Conservation (phyloP, 169 alveolate species). For the Perkinsus olseni region DNA sequence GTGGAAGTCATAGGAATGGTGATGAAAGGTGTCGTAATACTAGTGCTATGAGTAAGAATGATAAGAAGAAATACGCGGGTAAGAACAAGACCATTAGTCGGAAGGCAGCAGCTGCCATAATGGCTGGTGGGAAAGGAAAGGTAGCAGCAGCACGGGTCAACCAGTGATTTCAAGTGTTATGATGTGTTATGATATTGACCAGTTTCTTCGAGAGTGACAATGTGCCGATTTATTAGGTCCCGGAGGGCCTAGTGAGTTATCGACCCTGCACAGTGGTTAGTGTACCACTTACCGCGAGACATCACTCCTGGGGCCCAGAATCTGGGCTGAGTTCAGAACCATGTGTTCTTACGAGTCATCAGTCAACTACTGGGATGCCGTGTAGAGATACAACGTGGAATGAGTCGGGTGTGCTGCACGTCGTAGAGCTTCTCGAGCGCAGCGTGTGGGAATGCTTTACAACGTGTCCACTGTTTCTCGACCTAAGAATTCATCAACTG, state of each 20-base stretch:
- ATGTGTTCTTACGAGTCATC: too few species aligned
- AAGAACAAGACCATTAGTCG: conserved; percentile 9
- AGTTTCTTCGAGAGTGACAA: not conserved
- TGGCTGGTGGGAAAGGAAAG: not conserved
- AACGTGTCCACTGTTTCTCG: too few species aligned
- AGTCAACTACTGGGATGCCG: too few species aligned
- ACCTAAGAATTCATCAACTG: too few species aligned
- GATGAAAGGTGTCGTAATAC: conserved; percentile 62
- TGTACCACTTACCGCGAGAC: too few species aligned
- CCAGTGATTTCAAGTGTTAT: not conserved
- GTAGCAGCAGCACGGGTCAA: not conserved
- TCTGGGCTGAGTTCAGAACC: too few species aligned
- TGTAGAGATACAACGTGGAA: too few species aligned
- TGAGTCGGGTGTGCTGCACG: too few species aligned
- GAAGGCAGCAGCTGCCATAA: not conserved
- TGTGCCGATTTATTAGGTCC: not conserved
- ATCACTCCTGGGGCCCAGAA: too few species aligned
- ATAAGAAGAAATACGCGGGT: conserved; percentile 43
- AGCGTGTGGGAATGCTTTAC: too few species aligned
- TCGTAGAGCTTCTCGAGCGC: too few species aligned
- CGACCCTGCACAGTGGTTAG: not conserved
- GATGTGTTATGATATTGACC: not conserved
- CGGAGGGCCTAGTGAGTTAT: not conserved
- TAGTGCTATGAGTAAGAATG: conserved; percentile 45
- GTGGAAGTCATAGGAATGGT: conserved; percentile 20